Evolutionary conservation across 306 rosid genomes (phyloP).

Genomic region (Trifolium dubium): DNA sequence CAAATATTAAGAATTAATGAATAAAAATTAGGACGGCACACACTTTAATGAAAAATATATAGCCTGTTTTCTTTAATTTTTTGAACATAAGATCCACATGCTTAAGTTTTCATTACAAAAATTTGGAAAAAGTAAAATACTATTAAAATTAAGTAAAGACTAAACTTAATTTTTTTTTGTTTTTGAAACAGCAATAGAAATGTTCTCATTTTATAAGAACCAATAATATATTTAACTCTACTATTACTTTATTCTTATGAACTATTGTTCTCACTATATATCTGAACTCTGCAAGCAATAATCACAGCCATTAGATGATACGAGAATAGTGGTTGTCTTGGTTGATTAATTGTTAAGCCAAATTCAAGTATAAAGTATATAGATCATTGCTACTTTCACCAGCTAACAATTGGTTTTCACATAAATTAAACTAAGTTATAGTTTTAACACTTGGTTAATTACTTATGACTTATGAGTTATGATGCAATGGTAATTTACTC

Average conservation of each 20-base stretch:
- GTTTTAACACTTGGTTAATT: background rate
- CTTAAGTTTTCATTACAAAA: conserved; percentile 25
- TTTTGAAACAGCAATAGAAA: no score
- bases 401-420: background rate
- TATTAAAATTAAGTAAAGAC: no score
- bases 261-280: no score
- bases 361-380: background rate
- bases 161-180: no score
- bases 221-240: no score
- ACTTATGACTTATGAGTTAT: background rate
- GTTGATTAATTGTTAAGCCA: conserved; percentile 17
- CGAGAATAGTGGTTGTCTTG: background rate
- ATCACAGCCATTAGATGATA: background rate
- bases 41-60: conserved; percentile 25
- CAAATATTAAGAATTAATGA: conserved; percentile 27
- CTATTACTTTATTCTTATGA: no score
- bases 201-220: no score
- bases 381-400: conserved; percentile 2
- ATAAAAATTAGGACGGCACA: conserved; percentile 31
- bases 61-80: conserved; percentile 19
- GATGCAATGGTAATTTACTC: background rate
- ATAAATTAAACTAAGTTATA: background rate
- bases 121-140: conserved; percentile 18
- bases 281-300: background rate
- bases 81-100: conserved; percentile 53